Base-by-base conservation (phyloP, 23 red algal genomes). In the Gracilaria gracilis region DNA sequence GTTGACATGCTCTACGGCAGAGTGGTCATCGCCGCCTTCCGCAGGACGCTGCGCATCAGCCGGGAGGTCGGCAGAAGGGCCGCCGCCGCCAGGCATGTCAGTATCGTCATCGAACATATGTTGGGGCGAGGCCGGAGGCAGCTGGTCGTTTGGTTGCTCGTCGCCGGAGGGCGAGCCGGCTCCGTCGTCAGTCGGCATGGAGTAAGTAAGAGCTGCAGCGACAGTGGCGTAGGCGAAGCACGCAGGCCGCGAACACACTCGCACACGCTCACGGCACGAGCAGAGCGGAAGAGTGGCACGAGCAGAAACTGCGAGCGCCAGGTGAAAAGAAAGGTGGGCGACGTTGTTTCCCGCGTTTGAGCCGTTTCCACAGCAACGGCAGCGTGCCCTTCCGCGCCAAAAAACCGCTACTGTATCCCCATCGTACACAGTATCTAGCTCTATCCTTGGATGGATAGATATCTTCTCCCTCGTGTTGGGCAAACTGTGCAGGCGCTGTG, bases 21-120 rank as follows among this genome's bases (percentile, higher is more conserved):
- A 62, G 3, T 29, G 59, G 2, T 16, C 59, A 62, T 29, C n/a
- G 21, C 2, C 13, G 19, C 24, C 4, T 29, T 28, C 2, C 24
- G 59, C 24, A 58, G 55, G 55, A 20, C 3, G 23, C 55, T 58
- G 55, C 55, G 9, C 55, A 58, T 58, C 55, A 58, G 55, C 3
- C 2, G 9, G 55, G 55, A n/a, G n/a, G n/a, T n/a, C n/a, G n/a
- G n/a, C n/a, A n/a, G n/a, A n/a, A n/a, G n/a, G n/a, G n/a, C n/a
- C n/a, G n/a, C n/a, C n/a, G n/a, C n/a, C n/a, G n/a, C 16, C 8
- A 51, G 48, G 65, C 78, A 82, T 46, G 42, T 46, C 42, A 46
- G 11, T 46, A 46, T 46, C 42, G 42, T 82, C 78, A 58, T 82
- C 78, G 50, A 82, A 82, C 23, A 82, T 49, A 50, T 82, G 78